Evolutionary conservation across 78 protist genomes (phyloP), one percentile per base, ranked within the genome.

Genomic region (Planoprotostelium fungivorum): DNA sequence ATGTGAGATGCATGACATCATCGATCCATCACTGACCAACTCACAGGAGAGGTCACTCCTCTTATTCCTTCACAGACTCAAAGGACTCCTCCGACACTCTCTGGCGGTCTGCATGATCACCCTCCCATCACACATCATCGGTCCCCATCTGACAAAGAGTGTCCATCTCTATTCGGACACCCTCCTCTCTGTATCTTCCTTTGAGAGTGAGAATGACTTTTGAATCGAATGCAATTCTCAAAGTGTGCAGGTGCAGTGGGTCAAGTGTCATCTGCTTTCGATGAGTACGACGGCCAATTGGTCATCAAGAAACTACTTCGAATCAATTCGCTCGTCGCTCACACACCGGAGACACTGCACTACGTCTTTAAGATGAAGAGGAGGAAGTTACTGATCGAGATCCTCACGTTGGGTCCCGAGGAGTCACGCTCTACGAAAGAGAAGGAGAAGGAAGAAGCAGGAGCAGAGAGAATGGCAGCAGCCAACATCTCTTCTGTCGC

Each of bases 311-410:
- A 93, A 39, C 89, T 93, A 34, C 93, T 89, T 5, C 87, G 90
- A 63, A 35, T 93, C 34, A 93, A 93, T 38, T 90, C 95, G 16
- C 88, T 93, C 1, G 73, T 34, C 85, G 84, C 34, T 89, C 94
- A 28, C 88, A 83, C 38, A 90, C 92, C 92, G 0, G 90, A 90
- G 35, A 90, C 91, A 87, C 38, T 93, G 23, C 86, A 87, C 1
- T 93, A 84, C 63, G 94, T 93, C n/a, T 93, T 90, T 88, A 93
- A 93, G 73, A 90, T 93, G 93, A 87, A 90, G 36, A 83, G 95
- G 84, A 93, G 93, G 89, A 90, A 86, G 86, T 88, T 93, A 90
- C 35, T 38, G 35, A 93, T 93, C 28, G 95, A 93, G 86, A 93
- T 86, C 0, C 89, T 93, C 36, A 89, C 86, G 83, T 38, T 93